phyloP scores from a whole-genome alignment of 1,284 basidiomycete species.

The Somion occarium region DNA sequence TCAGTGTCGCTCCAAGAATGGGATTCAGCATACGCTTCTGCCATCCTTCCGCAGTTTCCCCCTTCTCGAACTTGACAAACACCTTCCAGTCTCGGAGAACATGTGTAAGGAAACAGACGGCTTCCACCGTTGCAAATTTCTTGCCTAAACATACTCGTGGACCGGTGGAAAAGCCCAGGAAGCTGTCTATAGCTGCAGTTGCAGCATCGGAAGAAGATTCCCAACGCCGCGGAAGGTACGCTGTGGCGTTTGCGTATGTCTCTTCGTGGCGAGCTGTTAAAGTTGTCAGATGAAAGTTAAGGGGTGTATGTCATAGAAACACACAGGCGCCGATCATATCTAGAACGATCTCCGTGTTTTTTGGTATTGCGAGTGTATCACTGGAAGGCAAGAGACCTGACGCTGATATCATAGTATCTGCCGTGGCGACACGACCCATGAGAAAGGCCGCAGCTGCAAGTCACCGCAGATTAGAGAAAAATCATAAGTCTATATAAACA shows the following conservation, averaged over 20 bases:
- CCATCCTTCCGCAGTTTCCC: slow-evolving; percentile 13
- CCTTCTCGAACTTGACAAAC: slow-evolving; percentile 7
- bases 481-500: neutral
- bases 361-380: slow-evolving; percentile 9
- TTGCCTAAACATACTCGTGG: slow-evolving; percentile 25
- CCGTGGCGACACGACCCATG: slow-evolving; percentile 11
- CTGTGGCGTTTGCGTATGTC: slow-evolving; percentile 24
- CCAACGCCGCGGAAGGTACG: slow-evolving; percentile 28
- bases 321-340: slow-evolving; percentile 16
- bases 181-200: slow-evolving; percentile 16
- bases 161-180: slow-evolving; percentile 17
- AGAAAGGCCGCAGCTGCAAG: slow-evolving; percentile 13
- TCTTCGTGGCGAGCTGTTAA: slow-evolving; percentile 17
- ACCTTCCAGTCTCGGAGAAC: slow-evolving; percentile 26
- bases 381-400: slow-evolving; percentile 4
- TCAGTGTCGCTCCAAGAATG: slow-evolving; percentile 4
- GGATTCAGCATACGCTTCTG: slow-evolving; percentile 9
- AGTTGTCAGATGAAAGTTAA: no score
- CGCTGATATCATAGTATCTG: slow-evolving; percentile 8
- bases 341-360: slow-evolving; percentile 10
- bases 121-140: slow-evolving; percentile 28
- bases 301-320: slow-evolving; percentile 4
- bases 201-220: slow-evolving; percentile 8
- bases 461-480: neutral
- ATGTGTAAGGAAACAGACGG: slow-evolving; percentile 21